A percentile compares a stretch with the other conserved stretches of the same genome.
Conservation (phyloP, 805 yeast species). For the Candida sonorensis region DNA sequence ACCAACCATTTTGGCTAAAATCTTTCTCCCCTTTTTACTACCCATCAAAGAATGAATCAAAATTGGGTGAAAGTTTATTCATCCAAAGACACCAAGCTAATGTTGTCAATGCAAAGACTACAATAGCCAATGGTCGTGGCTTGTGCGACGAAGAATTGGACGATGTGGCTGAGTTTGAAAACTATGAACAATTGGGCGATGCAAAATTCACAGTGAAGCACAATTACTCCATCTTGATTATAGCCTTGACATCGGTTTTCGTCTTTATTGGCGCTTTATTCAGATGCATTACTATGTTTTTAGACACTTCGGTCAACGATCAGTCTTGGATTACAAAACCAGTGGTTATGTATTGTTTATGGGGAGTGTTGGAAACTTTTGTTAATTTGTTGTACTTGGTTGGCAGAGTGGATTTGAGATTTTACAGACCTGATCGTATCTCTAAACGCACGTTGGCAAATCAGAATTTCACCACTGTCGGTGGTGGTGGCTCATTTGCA, state of each 20-base stretch:
- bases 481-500: no score
- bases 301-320: constrained; percentile 22
- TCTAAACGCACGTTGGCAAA: constrained; percentile 3
- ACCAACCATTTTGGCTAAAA: constrained; percentile 77
- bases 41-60: constrained; percentile 46
- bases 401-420: constrained; percentile 67
- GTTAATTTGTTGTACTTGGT: constrained; percentile 51
- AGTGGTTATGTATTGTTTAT: constrained; percentile 56
- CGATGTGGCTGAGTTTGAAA: constrained; percentile 18
- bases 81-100: constrained; percentile 11
- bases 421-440: constrained; percentile 62
- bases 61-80: constrained; percentile 21
- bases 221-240: constrained; percentile 41
- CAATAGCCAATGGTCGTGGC: constrained; percentile 24
- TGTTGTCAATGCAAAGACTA: constrained; percentile 17
- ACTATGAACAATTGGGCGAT: constrained; percentile 14
- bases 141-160: constrained; percentile 6
- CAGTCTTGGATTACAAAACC: constrained; percentile 43
- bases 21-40: constrained; percentile 53
- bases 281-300: constrained; percentile 43
- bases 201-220: constrained; percentile 33
- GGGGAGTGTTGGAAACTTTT: constrained; percentile 61
- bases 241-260: constrained; percentile 39
- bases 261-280: constrained; percentile 45
- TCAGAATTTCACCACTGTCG: no score